A percentile compares a stretch with the other conserved stretches of the same genome.
Evolutionary conservation across 495 filamentous ascomycete genomes (phyloP).

Genomic region (Tuber calosporum): DNA sequence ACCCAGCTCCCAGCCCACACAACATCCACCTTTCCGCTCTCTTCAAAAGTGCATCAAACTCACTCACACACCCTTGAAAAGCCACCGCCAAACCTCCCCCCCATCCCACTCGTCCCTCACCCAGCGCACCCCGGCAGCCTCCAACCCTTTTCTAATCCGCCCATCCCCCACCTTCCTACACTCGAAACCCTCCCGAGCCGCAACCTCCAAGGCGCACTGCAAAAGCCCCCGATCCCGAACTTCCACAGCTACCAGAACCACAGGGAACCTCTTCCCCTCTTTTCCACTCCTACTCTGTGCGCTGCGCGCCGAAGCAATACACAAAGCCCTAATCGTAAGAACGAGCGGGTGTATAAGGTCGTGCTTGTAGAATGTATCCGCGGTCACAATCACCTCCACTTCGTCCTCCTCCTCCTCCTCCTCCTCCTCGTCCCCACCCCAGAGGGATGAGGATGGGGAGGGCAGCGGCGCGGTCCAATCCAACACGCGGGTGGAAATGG

Average conservation of each 20-base stretch:
- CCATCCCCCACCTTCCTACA: conserved; percentile 39
- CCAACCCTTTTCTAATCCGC: conserved; percentile 44
- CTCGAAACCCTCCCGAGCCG: conserved; percentile 22
- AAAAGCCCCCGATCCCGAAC: conserved; percentile 30
- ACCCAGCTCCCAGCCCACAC: not conserved
- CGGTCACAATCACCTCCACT: conserved; percentile 29
- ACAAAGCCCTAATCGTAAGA: conserved; percentile 23
- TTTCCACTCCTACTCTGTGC: not conserved
- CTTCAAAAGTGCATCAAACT: not conserved
- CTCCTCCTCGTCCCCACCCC: not conserved
- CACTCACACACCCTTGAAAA: conserved; percentile 23
- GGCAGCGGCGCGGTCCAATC: not conserved
- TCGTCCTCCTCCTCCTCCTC: not conserved
- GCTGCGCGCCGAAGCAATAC: conserved; percentile 8
- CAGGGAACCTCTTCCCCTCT: conserved; percentile 14
- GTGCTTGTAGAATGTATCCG: conserved; percentile 35
- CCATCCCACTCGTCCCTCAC: conserved; percentile 43
- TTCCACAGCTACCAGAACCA: conserved; percentile 33
- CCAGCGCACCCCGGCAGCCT: conserved; percentile 40
- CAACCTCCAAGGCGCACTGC: conserved; percentile 10
- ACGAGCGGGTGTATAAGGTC: conserved; percentile 23
- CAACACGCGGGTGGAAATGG: not conserved
- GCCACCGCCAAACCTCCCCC: conserved; percentile 42
- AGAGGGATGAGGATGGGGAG: not conserved
- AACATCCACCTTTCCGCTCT: not conserved